phyloP scores from a whole-genome alignment of 805 yeast genomes.

The Vanderwaltozyma polyspora region DNA sequence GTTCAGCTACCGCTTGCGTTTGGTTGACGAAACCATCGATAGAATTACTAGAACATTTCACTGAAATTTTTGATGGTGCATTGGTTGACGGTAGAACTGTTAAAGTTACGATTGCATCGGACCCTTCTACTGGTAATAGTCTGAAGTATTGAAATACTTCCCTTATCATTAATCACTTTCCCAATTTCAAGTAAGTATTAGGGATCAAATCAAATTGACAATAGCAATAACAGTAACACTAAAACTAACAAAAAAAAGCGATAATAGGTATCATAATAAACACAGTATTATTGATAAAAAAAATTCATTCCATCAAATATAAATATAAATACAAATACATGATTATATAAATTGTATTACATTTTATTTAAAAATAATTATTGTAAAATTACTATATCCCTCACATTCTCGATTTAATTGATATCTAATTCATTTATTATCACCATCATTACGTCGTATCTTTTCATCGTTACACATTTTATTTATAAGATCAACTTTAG shows the following conservation, averaged over 20 bases:
- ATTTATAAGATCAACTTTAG: slow-evolving; percentile 17
- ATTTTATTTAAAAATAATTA: too few species aligned
- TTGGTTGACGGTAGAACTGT: slow-evolving; percentile 38
- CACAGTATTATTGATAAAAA: too few species aligned
- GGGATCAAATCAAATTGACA: too few species aligned
- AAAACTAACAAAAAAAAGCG: neutral
- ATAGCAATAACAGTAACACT: neutral
- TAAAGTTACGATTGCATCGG: slow-evolving; percentile 24
- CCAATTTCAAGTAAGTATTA: neutral
- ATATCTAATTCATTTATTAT: too few species aligned
- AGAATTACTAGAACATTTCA: slow-evolving; percentile 23
- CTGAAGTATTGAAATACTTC: slow-evolving; percentile 1
- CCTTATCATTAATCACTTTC: neutral
- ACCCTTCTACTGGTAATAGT: slow-evolving; percentile 7
- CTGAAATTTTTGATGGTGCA: slow-evolving; percentile 30
- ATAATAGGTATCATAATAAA: too few species aligned
- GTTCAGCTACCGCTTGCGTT: slow-evolving; percentile 31
- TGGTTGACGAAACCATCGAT: slow-evolving; percentile 20
- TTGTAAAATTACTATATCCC: too few species aligned
- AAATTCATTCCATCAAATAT: too few species aligned
- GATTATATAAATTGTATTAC: too few species aligned
- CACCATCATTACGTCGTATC: too few species aligned
- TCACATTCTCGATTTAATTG: too few species aligned
- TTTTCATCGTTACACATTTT: slow-evolving; percentile 17
- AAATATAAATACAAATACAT: too few species aligned